Percentiles rank a stretch among this genome's conserved stretches.
phyloP scores from a whole-genome alignment of 192 early-diverging fungal species.

The Podila epigama region DNA sequence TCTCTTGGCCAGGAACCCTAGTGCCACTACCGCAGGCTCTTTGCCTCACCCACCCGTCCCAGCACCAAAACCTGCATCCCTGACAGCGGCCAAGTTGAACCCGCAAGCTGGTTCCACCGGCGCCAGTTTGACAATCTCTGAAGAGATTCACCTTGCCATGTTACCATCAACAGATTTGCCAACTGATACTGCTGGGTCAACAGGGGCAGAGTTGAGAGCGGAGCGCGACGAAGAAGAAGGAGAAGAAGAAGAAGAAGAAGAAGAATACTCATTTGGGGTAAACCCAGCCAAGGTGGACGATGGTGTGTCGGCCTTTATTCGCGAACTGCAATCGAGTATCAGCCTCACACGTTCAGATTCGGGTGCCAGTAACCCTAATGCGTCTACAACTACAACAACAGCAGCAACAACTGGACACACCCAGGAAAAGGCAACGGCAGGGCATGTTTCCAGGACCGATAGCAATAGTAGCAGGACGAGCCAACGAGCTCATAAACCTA shows the following conservation, averaged over 20 bases:
- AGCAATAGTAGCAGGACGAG: slow-evolving; percentile 29
- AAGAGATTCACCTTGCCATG: slow-evolving; percentile 12
- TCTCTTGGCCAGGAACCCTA: background rate
- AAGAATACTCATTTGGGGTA: too few species aligned
- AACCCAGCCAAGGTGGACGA: background rate
- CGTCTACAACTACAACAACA: too few species aligned
- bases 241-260: slow-evolving; percentile 11
- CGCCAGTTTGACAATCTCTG: slow-evolving; percentile 21
- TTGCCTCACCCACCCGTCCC: slow-evolving; percentile 27
- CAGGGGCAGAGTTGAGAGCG: background rate
- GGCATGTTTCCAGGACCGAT: slow-evolving; percentile 10
- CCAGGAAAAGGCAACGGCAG: background rate
- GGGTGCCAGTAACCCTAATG: slow-evolving; percentile 4
- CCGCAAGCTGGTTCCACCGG: slow-evolving; percentile 21
- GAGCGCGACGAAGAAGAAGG: slow-evolving; percentile 2
- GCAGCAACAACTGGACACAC: background rate
- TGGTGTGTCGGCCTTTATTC: slow-evolving; percentile 28
- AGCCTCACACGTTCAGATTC: slow-evolving; percentile 10
- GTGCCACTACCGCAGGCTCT: too few species aligned
- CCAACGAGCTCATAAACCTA: background rate
- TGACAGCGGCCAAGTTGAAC: slow-evolving; percentile 5
- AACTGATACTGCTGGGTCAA: background rate
- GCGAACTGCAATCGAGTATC: slow-evolving; percentile 36
- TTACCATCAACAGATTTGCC: background rate
- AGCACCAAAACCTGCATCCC: slow-evolving; percentile 31